Conservation (phyloP, 306 rosid species). For the Comarum palustre region DNA sequence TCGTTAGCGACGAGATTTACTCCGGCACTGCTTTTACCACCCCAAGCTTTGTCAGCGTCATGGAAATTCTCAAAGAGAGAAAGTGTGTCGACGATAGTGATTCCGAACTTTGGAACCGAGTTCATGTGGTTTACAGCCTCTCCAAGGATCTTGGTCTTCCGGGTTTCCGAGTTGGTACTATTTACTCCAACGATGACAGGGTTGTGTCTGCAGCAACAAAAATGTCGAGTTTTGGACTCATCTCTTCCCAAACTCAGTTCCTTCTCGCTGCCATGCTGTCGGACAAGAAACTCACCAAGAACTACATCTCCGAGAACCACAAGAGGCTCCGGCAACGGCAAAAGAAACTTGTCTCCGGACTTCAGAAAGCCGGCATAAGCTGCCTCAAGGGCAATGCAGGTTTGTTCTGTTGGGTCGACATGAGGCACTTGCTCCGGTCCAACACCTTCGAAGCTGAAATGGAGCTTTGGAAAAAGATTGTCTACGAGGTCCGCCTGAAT, state of each 20-base stretch:
- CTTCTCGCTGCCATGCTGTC: constrained; percentile 73
- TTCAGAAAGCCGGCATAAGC: constrained; percentile 49
- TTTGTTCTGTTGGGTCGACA: constrained; percentile 79
- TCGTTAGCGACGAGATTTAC: constrained; percentile 83
- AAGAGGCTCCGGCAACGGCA: constrained; percentile 57
- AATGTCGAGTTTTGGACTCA: constrained; percentile 84
- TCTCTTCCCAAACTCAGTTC: constrained; percentile 79
- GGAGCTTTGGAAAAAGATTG: constrained; percentile 76
- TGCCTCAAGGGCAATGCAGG: constrained; percentile 74
- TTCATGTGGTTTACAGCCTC: constrained; percentile 74
- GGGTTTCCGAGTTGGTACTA: constrained; percentile 77
- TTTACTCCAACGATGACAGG: constrained; percentile 56
- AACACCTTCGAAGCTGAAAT: constrained; percentile 73
- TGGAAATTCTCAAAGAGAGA: constrained; percentile 62
- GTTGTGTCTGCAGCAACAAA: constrained; percentile 71
- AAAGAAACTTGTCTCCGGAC: constrained; percentile 46
- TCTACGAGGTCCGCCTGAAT: constrained; percentile 57
- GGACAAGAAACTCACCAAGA: constrained; percentile 60
- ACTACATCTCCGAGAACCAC: constrained; percentile 57
- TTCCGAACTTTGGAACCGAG: constrained; percentile 36
- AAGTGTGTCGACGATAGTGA: constrained; percentile 1
- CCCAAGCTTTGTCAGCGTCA: constrained; percentile 58
- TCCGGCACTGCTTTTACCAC: constrained; percentile 74
- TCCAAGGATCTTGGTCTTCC: constrained; percentile 89
- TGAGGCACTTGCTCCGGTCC: constrained; percentile 58